phyloP scores from a whole-genome alignment of 2,329 filamentous ascomycete genomes.

The Fusarium kyushuense region DNA sequence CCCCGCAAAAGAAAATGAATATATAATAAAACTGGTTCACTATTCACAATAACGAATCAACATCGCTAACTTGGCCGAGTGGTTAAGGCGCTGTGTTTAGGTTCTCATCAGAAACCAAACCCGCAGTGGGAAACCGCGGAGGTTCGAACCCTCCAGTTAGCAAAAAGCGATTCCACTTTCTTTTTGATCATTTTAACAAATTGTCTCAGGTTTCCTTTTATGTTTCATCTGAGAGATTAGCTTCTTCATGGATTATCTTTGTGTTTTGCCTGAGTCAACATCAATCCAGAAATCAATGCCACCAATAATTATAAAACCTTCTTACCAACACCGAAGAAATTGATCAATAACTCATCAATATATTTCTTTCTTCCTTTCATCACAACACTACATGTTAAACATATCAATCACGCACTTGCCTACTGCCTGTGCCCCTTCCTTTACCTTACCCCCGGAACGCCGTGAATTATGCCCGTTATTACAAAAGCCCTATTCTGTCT shows the following conservation, averaged over 20 bases:
- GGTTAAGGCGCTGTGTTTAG: conserved; percentile 46
- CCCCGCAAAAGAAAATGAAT: rapidly evolving
- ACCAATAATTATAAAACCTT: not conserved
- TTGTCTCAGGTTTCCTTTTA: not conserved
- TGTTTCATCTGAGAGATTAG: too few relatives aligned
- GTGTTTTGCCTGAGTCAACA: not conserved
- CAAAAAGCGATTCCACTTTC: conserved; percentile 14
- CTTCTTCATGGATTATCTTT: too few relatives aligned
- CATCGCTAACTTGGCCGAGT: conserved; percentile 45
- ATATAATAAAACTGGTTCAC: rapidly evolving
- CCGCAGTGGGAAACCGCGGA: conserved; percentile 45
- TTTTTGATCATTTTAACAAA: not conserved
- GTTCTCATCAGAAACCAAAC: conserved; percentile 42
- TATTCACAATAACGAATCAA: conserved; percentile 18
- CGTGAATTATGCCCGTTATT: conserved; percentile 43
- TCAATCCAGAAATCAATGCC: too few relatives aligned
- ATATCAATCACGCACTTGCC: conserved; percentile 45
- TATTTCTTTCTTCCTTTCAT: conserved; percentile 29
- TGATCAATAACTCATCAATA: conserved; percentile 13
- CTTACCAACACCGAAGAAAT: too few relatives aligned
- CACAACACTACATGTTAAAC: conserved; percentile 19
- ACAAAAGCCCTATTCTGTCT: conserved; percentile 34
- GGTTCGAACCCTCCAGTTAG: conserved; percentile 46
- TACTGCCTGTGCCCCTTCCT: conserved; percentile 46
- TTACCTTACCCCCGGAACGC: conserved; percentile 42